A percentile compares a stretch with the other conserved stretches of the same genome.
Evolutionary conservation across 805 yeast genomes (phyloP).

Genomic region (Spathaspora gorwiae): DNA sequence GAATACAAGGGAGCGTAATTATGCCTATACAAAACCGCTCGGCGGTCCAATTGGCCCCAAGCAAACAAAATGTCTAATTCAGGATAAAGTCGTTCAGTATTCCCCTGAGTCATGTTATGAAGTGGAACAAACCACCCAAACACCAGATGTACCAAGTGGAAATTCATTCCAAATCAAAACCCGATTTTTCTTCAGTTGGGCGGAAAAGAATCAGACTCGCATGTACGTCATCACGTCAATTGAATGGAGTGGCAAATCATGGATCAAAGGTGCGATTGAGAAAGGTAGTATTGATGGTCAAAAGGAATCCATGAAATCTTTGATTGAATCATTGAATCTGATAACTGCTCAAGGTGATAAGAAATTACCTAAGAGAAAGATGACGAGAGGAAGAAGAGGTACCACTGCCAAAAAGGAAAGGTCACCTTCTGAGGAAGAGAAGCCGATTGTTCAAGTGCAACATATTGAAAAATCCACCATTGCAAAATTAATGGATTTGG

Average conservation of each 20-base stretch:
- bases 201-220: slow-evolving; percentile 48
- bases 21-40: slow-evolving; percentile 59
- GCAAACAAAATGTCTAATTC: slow-evolving; percentile 62
- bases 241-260: slow-evolving; percentile 72
- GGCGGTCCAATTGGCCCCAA: slow-evolving; percentile 71
- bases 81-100: slow-evolving; percentile 51
- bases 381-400: slow-evolving; percentile 9
- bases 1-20: slow-evolving; percentile 41
- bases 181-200: slow-evolving; percentile 59
- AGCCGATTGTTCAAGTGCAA: slow-evolving; percentile 9
- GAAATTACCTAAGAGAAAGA: slow-evolving; percentile 8
- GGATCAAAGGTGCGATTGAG: slow-evolving; percentile 76
- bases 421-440: slow-evolving; percentile 1
- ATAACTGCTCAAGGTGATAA: slow-evolving; percentile 19
- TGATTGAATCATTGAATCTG: slow-evolving; percentile 45
- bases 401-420: slow-evolving; percentile 12
- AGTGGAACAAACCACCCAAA: slow-evolving; percentile 54
- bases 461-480: slow-evolving; percentile 12
- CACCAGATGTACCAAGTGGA: slow-evolving; percentile 86
- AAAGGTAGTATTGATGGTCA: slow-evolving; percentile 73
- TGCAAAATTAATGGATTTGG: slow-evolving; percentile 16
- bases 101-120: slow-evolving; percentile 46
- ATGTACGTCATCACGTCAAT: slow-evolving; percentile 51
- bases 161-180: slow-evolving; percentile 61
- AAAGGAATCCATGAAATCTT: slow-evolving; percentile 48